phyloP scores from a whole-genome alignment of 192 early-diverging fungal species.

The Rhizophagus sp. region DNA sequence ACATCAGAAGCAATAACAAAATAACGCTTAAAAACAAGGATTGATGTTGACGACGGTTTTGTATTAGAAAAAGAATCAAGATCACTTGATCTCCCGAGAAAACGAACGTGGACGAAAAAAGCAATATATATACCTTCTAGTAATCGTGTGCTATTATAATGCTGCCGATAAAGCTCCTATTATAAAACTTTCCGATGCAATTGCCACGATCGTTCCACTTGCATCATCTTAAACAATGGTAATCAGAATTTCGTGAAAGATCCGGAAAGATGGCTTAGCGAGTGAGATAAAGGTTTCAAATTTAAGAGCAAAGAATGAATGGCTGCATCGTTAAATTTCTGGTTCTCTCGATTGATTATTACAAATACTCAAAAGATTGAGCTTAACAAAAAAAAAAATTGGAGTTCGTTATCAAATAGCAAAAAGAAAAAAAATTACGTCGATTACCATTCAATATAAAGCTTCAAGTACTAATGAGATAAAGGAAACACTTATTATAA shows the following conservation, averaged over 20 bases:
- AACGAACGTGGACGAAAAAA: background rate
- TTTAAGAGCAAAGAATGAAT: constrained; percentile 49
- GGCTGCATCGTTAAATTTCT: constrained; percentile 52
- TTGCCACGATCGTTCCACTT: background rate
- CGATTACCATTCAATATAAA: constrained; percentile 34
- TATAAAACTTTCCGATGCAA: background rate
- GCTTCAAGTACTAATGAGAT: background rate
- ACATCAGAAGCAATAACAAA: background rate
- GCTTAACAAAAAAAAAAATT: constrained; percentile 85
- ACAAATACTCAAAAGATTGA: constrained; percentile 79
- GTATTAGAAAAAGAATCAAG: background rate
- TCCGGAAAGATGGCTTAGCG: constrained; percentile 74
- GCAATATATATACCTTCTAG: too few relatives aligned
- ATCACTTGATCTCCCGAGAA: background rate
- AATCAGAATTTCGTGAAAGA: constrained; percentile 73
- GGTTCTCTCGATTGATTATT: constrained; percentile 18
- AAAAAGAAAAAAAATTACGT: constrained; percentile 45
- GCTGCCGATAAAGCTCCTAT: background rate
- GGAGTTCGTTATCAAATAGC: constrained; percentile 58
- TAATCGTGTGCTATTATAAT: background rate
- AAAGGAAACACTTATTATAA: constrained; percentile 74
- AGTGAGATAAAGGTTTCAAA: constrained; percentile 68
- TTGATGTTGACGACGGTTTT: background rate
- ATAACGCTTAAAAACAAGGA: background rate
- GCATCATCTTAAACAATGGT: constrained; percentile 47